Conservation (phyloP, 768 basidiomycete species). For the Suillus cothurnatus region DNA sequence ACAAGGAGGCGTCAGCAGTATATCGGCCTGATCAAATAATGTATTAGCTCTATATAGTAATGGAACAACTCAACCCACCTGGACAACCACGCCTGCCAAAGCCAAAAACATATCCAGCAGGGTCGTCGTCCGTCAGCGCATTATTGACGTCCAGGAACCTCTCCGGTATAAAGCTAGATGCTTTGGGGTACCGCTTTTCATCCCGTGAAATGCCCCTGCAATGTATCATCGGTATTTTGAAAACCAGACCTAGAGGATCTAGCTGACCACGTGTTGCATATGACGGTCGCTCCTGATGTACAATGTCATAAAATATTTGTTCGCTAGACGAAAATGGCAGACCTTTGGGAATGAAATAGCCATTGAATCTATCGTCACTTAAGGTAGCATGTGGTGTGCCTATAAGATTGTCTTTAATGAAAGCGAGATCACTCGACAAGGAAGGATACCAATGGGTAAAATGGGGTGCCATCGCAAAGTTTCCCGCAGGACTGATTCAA, state of each 20-base stretch:
- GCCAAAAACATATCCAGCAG: not conserved
- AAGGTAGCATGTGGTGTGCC: not conserved
- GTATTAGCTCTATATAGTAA: not conserved
- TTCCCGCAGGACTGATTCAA: too few species aligned
- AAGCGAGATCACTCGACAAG: not conserved
- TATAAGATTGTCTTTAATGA: not conserved
- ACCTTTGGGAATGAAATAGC: not conserved
- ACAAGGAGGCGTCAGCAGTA: not conserved
- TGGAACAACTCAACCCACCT: not conserved
- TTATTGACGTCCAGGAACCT: not conserved
- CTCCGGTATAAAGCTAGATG: not conserved
- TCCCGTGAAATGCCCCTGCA: not conserved
- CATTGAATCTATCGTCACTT: not conserved
- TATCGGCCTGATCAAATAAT: not conserved
- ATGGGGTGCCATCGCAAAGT: too few species aligned
- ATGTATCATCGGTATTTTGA: not conserved
- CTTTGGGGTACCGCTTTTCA: not conserved
- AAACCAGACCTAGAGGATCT: not conserved
- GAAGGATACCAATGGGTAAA: not conserved
- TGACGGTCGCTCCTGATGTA: not conserved
- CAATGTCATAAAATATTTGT: not conserved
- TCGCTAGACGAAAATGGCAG: not conserved
- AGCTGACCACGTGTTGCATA: not conserved
- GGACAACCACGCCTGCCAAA: not conserved
- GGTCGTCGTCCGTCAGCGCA: not conserved